These are phyloP conservation scores for Stemphylium lycopersici DNA, from an alignment of 2,329 filamentous ascomycete species.

Conservation along the genomic window DNA sequence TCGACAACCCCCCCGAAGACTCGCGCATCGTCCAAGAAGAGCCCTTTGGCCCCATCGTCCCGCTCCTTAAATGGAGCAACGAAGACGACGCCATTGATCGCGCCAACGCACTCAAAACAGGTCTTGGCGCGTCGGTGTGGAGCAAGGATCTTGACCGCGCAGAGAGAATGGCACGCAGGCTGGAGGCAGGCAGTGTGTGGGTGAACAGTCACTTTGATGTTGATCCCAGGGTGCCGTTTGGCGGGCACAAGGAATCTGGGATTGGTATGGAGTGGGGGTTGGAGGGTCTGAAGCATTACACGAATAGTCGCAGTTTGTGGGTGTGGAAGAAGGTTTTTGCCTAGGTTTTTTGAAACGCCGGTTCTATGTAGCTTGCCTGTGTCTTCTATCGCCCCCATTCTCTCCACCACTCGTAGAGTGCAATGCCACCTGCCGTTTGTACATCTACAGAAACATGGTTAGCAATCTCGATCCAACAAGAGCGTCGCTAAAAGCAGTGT, in stretches of 20 bases:
- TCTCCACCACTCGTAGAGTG: constrained; percentile 59
- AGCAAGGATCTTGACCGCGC: no score
- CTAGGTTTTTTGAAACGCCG: background rate
- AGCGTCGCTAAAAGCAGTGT: background rate
- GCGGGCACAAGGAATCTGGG: constrained; percentile 78
- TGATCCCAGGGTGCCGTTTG: constrained; percentile 59
- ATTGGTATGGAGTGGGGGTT: constrained; percentile 68
- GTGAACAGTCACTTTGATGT: constrained; percentile 20
- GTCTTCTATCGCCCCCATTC: constrained; percentile 41
- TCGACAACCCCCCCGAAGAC: constrained; percentile 60
- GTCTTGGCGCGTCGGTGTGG: background rate
- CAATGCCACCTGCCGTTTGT: constrained; percentile 60
- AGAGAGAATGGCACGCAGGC: no score
- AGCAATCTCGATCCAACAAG: background rate
- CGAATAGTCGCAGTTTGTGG: constrained; percentile 8
- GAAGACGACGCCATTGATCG: background rate
- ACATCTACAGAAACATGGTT: constrained; percentile 45
- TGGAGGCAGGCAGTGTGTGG: constrained; percentile 58
- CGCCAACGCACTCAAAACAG: background rate
- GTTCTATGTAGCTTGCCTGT: background rate
- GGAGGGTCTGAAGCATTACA: constrained; percentile 32
- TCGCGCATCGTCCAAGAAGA: constrained; percentile 64
- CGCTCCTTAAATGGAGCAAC: constrained; percentile 63
- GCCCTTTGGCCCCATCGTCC: constrained; percentile 69
- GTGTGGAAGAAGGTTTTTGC: background rate